Conservation (phyloP, 768 basidiomycete genomes). For the Cystobasidium tubakii region DNA sequence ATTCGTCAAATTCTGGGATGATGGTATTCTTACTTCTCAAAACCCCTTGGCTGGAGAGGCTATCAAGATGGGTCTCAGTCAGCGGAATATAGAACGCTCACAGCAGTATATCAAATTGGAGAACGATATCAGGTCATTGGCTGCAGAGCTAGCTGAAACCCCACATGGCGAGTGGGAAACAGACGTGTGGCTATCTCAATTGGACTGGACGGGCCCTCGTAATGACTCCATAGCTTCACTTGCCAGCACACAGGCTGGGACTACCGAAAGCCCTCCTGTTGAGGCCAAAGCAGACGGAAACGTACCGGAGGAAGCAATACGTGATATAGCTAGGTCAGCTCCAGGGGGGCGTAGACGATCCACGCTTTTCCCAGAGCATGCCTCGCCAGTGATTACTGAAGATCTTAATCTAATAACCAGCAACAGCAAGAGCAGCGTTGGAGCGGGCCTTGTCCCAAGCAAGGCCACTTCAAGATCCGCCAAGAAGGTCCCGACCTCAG, state of each 20-base stretch:
- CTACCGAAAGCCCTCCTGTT: too few relatives aligned
- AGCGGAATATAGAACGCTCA: neutral
- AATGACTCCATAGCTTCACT: neutral
- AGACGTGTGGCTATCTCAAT: conserved; percentile 56
- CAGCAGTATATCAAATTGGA: neutral
- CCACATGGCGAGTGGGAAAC: neutral
- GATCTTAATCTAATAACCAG: too few relatives aligned
- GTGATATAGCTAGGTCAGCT: neutral
- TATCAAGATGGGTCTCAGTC: conserved; percentile 5
- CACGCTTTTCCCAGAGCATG: neutral
- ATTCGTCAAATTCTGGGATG: neutral
- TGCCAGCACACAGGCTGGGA: too few relatives aligned
- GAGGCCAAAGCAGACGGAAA: neutral
- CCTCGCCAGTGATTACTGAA: neutral
- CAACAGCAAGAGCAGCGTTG: too few relatives aligned
- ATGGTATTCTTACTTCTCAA: neutral
- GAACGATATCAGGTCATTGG: conserved; percentile 52
- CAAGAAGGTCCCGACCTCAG: neutral
- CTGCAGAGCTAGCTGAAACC: conserved; percentile 22
- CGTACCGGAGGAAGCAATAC: too few relatives aligned
- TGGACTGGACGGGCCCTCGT: conserved; percentile 59
- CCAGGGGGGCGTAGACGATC: neutral
- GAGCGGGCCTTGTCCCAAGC: too few relatives aligned
- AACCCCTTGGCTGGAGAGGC: neutral
- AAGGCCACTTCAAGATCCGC: neutral